Base-by-base conservation (phyloP, 192 early-diverging fungal species). In the Rhizoclosmatium globosum region DNA sequence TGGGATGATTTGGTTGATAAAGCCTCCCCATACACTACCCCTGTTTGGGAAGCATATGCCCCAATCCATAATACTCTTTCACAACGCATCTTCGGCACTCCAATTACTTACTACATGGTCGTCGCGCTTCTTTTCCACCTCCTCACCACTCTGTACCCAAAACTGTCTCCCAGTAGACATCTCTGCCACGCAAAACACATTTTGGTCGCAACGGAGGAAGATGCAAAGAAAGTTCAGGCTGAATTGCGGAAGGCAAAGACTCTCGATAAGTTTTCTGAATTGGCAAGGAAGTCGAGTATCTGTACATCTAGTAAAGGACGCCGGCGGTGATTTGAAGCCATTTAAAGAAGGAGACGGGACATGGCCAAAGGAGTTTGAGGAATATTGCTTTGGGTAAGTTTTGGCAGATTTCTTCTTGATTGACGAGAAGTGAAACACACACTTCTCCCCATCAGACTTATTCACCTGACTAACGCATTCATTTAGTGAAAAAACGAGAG, bases 41-140 rank as follows among this genome's bases (percentile, higher is more conserved):
- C 23, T 21, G 4, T 74, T 15, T 9, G 59, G 4, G 72, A 23
- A 13, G 48, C 59, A 53, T 57, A 21, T 38, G 59, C 53, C 11
- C 72, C 72, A 3, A 1, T 62, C 39, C 72, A 74, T 42, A 23
- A 39, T 48, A 19, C 17, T 48, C 21, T 74, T 6, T 42, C 57
- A 38, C 58, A 59, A 58, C 59, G 61, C 17, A 43, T 45, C 17
- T 13, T 74, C 41, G 72, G 72, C 7, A 31, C 31, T 31, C 72
- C 72, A 3, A 21, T 74, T 19, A 41, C 19, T 23, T 74, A 43
- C 11, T 62, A 62, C 41, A 38, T 45, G 17, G 59, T 62, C 38
- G 17, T 46, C 19, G 31, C 61, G 38, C 19, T 74, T 0, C 57
- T 46, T 13, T 3, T 74, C 7, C 72, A 74, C 19, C 56, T 74